Conservation (phyloP, 2,329 filamentous ascomycete species). For the Zymoseptoria pseudotritici region DNA sequence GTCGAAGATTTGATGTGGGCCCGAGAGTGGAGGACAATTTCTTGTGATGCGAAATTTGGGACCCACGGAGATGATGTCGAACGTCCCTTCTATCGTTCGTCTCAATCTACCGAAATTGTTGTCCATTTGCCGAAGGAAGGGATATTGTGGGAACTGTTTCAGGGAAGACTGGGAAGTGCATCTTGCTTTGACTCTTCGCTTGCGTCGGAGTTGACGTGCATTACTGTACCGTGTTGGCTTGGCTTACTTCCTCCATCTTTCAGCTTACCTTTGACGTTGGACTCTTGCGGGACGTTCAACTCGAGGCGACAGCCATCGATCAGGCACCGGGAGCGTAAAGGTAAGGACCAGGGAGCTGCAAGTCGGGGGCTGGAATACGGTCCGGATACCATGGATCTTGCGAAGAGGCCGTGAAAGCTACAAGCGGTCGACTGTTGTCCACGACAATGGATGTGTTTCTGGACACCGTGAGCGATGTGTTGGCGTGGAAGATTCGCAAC, state of each 20-base stretch:
- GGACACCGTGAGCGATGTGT: too few relatives aligned
- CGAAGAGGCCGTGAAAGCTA: too few relatives aligned
- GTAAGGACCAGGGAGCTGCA: background rate
- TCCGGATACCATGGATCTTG: too few relatives aligned
- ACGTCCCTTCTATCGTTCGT: background rate
- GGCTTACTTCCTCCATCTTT: background rate
- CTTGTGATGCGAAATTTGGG: background rate
- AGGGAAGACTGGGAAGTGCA: background rate
- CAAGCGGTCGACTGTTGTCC: too few relatives aligned
- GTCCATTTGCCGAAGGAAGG: background rate
- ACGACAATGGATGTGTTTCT: too few relatives aligned
- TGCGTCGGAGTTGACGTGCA: background rate
- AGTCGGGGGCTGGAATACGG: constrained; percentile 4
- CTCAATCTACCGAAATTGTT: background rate
- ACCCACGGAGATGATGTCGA: background rate
- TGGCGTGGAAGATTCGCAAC: too few relatives aligned
- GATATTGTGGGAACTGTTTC: background rate
- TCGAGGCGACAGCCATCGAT: background rate
- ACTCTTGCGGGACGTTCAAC: background rate
- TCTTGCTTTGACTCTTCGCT: background rate
- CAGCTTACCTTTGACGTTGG: background rate
- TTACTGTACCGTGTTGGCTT: background rate
- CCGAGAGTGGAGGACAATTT: background rate
- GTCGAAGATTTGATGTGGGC: background rate
- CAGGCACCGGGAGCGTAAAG: background rate